Base-by-base conservation (phyloP, 495 filamentous ascomycete species). In the Lasiosphaeris hirsuta region DNA sequence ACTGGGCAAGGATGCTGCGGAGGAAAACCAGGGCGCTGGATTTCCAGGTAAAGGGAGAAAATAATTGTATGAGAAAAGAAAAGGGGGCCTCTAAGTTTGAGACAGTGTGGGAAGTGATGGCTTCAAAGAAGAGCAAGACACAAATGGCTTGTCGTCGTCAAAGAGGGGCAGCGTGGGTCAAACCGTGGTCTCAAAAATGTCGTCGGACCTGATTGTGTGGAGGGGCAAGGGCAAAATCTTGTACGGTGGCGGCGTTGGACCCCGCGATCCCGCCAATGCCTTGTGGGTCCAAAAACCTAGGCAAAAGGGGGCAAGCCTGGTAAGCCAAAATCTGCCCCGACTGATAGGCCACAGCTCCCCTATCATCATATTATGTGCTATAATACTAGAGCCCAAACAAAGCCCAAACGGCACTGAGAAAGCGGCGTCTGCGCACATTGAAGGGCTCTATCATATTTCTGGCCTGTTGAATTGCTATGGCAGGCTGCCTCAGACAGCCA, bases 261-360 rank as follows among this genome's bases (percentile, higher is more conserved):
- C 53, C 53, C 53, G 53, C 53, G 41, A 45, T 51, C n/a, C 46
- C 11, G n/a, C 3, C 46, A 9, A 4, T n/a, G n/a, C n/a, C 42
- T 15, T 1, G n/a, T 33, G 18, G 46, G 23, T 33, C 15, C 30
- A 49, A 34, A 49, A 33, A 33, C n/a, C n/a, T n/a, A n/a, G 43
- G 43, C 18, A 17, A 45, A 45, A 23, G 43, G 43, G 43, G 17
- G 18, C 9, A 45, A 45, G 43, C 23, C 23, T 30, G 30, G 50
- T 48, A 57, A 62, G 64, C 65, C 54, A 39, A 61, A 64, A 58
- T 69, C 46, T 59, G 61, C 58, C 57, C 30, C 55, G 19, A 51
- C 14, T 57, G 55, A 57, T 57, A 54, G 55, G 55, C 50, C 50
- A 51, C 15, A 45, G 10, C 17, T 19, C 43, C 43, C 30, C 43